A percentile compares a stretch with the other conserved stretches of the same genome.
Evolutionary conservation across 176 grass and related monocot genomes (phyloP).

Genomic region (Hordeum marinum): DNA sequence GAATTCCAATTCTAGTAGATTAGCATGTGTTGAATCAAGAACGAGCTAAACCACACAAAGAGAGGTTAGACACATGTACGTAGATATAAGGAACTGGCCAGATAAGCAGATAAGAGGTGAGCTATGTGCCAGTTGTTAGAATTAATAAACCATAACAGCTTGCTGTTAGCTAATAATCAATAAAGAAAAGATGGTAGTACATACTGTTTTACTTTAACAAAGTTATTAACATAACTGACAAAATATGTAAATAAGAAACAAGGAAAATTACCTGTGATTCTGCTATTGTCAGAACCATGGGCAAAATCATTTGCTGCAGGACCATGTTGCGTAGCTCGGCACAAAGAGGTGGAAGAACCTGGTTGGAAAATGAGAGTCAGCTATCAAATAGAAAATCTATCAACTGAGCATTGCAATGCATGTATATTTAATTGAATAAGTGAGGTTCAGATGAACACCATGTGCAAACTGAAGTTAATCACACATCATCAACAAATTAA

Average conservation of each 20-base stretch:
- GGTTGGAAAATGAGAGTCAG: slow-evolving; percentile 37
- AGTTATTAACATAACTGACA: slow-evolving; percentile 1
- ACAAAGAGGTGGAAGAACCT: slow-evolving; percentile 99
- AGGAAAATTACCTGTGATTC: slow-evolving; percentile 69
- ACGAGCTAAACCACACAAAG: not conserved
- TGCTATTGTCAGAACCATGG: slow-evolving; percentile 95
- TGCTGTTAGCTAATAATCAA: not conserved
- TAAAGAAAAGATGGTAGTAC: not conserved
- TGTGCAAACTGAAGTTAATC: not conserved
- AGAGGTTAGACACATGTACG: not conserved
- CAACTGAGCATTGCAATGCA: slow-evolving; percentile 6
- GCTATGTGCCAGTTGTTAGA: not conserved
- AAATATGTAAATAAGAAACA: slow-evolving; percentile 9
- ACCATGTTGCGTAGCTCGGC: slow-evolving; percentile 92
- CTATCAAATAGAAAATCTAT: slow-evolving; percentile 8
- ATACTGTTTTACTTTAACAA: slow-evolving; percentile 1
- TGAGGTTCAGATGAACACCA: not conserved
- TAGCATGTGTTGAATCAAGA: not conserved
- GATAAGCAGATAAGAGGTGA: not conserved
- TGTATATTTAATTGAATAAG: not conserved
- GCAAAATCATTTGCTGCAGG: slow-evolving; percentile 99
- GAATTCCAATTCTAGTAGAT: not conserved
- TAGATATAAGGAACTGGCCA: not conserved
- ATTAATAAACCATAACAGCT: not conserved
- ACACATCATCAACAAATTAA: not conserved